phyloP scores from a whole-genome alignment of 495 filamentous ascomycete species.

The Hypoxylon lienhwacheense region DNA sequence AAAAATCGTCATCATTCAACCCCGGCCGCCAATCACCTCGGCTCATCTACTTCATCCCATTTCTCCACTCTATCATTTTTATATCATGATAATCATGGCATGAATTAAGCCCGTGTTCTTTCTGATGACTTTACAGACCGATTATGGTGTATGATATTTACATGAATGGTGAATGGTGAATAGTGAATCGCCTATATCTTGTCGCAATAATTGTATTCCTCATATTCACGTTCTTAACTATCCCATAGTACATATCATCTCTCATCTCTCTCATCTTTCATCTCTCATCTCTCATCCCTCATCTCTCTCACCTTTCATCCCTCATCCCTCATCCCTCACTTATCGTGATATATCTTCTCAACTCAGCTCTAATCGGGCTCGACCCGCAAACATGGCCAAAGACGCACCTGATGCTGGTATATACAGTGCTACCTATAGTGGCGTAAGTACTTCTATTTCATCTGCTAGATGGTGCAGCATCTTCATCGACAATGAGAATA shows the following conservation, averaged over 20 bases:
- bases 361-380: slow-evolving; percentile 4
- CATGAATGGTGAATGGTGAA: no score
- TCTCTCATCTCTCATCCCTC: neutral
- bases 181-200: no score
- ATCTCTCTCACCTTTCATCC: neutral
- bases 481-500: no score
- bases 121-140: no score
- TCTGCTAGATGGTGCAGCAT: no score
- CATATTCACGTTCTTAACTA: neutral
- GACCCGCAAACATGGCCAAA: slow-evolving; percentile 44
- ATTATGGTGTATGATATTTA: no score
- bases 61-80: slow-evolving; percentile 3
- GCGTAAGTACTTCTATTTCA: slow-evolving; percentile 60
- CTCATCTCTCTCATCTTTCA: no score
- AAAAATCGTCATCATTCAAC: slow-evolving; percentile 1
- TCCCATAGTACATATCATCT: neutral
- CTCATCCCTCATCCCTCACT: neutral
- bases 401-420: slow-evolving; percentile 50
- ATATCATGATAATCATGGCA: no score
- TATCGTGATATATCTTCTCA: neutral
- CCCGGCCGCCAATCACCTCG: slow-evolving; percentile 14
- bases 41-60: slow-evolving; percentile 2
- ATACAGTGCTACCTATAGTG: slow-evolving; percentile 92
- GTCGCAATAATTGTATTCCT: no score
- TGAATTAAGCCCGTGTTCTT: no score